Base-by-base conservation (phyloP, 768 basidiomycete species). In the Boletus fagicola region DNA sequence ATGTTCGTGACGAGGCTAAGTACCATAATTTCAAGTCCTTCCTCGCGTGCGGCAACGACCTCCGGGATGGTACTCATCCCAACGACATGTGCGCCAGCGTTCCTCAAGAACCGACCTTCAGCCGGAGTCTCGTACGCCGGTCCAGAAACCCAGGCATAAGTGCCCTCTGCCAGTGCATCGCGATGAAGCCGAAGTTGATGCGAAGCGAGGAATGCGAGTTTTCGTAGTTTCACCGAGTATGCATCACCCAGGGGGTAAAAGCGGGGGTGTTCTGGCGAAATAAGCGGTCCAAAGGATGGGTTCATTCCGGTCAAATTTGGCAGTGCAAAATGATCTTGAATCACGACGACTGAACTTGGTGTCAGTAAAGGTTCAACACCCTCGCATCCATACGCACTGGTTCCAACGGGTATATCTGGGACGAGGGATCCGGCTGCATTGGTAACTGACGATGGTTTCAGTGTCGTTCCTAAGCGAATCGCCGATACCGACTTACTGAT, bases 61-160 rank as follows among this genome's bases (percentile, higher is more conserved):
- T 95, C 93, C 0, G 92, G 93, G 16, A 94, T 83, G 0, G 94
- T 95, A 62, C 90, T 92, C 93, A 95, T 95, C 2, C 93, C 93
- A 2, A 94, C 93, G n/a, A 94, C 88, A 63, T 92, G 91, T 1
- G 88, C 93, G 4, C 93, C 93, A 0, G 83, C 84, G 9, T 74
- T 72, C 16, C 88, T 76, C 40, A 95, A 74, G 73, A 94, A 85
- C 48, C 86, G 77, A 33, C 92, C 93, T 64, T 96, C 93, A 0
- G 91, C 92, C 3, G 88, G 85, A 0, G 90, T 91, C 74, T 95
- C 93, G 67, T 95, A 95, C 9, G 91, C 90, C 15, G 94, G 93
- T 0, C 94, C 93, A 31, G 85, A 81, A 46, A 95, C 93, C 90
- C 91, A 95, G 1, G 92, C 92, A 63, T 95, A 95, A 2, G 82